Conservation (phyloP, 2,329 filamentous ascomycete species). For the Aspergillus sp. region DNA sequence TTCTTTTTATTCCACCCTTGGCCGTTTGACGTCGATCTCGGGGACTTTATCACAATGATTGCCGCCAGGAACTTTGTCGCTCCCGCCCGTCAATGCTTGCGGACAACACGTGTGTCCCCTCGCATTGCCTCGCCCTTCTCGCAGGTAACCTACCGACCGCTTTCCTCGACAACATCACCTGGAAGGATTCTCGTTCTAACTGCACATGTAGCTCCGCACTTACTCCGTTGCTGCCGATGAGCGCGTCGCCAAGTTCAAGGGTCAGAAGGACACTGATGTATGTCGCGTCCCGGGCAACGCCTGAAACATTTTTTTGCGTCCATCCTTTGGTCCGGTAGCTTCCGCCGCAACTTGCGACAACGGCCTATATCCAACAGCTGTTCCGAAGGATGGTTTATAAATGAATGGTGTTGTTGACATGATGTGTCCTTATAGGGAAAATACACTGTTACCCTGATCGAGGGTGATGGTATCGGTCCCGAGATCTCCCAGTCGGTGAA, state of each 20-base stretch:
- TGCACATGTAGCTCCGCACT: slow-evolving; percentile 59
- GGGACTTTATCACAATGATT: slow-evolving; percentile 66
- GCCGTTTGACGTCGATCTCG: slow-evolving; percentile 20
- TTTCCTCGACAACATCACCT: slow-evolving; percentile 13
- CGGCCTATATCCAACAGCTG: not conserved
- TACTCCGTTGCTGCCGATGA: slow-evolving; percentile 56
- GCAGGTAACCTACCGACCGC: slow-evolving; percentile 55
- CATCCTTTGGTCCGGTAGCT: slow-evolving; percentile 28
- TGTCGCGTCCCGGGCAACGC: slow-evolving; percentile 41
- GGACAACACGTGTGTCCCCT: slow-evolving; percentile 57
- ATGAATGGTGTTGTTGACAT: slow-evolving; percentile 21
- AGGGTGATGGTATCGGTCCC: slow-evolving; percentile 97
- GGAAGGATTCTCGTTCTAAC: slow-evolving; percentile 24
- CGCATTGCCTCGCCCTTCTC: slow-evolving; percentile 51
- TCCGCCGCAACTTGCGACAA: slow-evolving; percentile 21
- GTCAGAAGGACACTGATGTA: slow-evolving; percentile 84
- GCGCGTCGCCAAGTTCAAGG: slow-evolving; percentile 89
- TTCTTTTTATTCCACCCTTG: slow-evolving; percentile 16
- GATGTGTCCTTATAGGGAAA: slow-evolving; percentile 66
- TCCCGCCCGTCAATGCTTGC: slow-evolving; percentile 77
- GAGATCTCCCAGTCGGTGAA: slow-evolving; percentile 98
- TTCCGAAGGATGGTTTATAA: slow-evolving; percentile 1
- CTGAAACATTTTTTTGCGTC: slow-evolving; percentile 22
- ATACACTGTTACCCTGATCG: slow-evolving; percentile 94
- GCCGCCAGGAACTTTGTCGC: slow-evolving; percentile 75